A percentile compares a stretch with the other conserved stretches of the same genome.
Conservation (phyloP, 148 eudicot genomes). For the Rhododendron griersonianum region DNA sequence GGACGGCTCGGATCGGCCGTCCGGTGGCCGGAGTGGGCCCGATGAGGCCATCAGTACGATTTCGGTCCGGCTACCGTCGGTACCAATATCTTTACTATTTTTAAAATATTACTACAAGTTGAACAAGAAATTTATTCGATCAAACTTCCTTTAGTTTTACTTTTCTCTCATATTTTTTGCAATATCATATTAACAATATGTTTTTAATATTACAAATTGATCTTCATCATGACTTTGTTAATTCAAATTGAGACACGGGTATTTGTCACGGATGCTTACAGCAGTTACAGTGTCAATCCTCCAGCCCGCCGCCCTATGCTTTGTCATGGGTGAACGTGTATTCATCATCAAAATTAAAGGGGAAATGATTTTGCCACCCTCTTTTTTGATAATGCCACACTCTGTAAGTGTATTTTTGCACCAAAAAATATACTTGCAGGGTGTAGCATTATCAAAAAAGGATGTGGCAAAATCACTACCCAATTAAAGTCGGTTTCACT, state of each 20-base stretch:
- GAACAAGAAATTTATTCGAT: neutral
- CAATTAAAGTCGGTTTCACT: too few relatives aligned
- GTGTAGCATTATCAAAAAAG: too few relatives aligned
- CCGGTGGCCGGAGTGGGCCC: too few relatives aligned
- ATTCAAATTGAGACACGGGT: neutral
- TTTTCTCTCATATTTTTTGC: neutral
- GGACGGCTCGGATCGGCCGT: too few relatives aligned
- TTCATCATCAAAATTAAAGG: neutral
- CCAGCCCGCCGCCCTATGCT: neutral
- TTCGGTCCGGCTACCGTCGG: too few relatives aligned
- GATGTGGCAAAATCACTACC: too few relatives aligned
- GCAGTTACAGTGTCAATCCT: neutral
- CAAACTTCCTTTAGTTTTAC: neutral
- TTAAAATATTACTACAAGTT: neutral
- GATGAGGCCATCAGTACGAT: too few relatives aligned
- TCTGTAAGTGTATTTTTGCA: too few relatives aligned
- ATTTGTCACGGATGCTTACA: neutral
- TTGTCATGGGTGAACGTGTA: neutral
- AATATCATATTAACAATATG: neutral
- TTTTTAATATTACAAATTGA: neutral
- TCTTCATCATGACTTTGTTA: neutral
- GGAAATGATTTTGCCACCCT: too few relatives aligned
- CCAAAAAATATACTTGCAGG: too few relatives aligned
- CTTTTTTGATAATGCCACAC: too few relatives aligned
- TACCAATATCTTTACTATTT: neutral